Evolutionary conservation across 805 yeast species (phyloP), one percentile per base, ranked within the genome.

Genomic region (Ascoidea asiatica): DNA sequence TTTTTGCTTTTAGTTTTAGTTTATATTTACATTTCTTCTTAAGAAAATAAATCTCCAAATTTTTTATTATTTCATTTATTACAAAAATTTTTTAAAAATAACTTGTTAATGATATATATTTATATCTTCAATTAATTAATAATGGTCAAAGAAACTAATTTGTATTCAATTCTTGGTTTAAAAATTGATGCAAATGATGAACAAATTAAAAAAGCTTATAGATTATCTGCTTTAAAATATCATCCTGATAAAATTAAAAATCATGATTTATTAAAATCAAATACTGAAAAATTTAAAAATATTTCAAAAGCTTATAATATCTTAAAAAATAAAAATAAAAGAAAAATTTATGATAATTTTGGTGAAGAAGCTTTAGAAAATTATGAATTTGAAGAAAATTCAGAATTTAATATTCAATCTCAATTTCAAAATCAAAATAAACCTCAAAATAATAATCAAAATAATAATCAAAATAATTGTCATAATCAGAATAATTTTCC

Each of bases 231-330:
- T 0, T 66, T 90, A 23, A 71, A 66, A 50, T 73, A 81, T 29
- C 97, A 90, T 62, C 97, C 97, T 0, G 97, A 90, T 59, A 82
- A 92, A 59, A 90, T 90, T 55, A 80, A 80, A 51, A 78, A 82
- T 54, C n/a, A n/a, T n/a, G n/a, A n/a, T n/a, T n/a, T n/a, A n/a
- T 72, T 79, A 3, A 94, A 85, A 54, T 92, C 77, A 47, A 94
- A 95, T 2, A 86, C 95, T 0, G 75, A 70, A 38, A 66, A 73
- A 46, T 90, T 90, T 63, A 81, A 92, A 3, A 72, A 76, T 43
- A 79, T 90, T 4, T 72, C 94, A 56, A 75, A 87, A 3, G 97
- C 97, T 1, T 90, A 88, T 60, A 97, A 92, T 56, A 83, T 89
- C 2, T 64, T 90, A 11, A 75, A 84, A 4, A 96, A 90, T 61